Percentiles rank a stretch among this genome's conserved stretches.
Evolutionary conservation across 345 rosid species (phyloP).

Genomic region (Eucalyptus globulus): DNA sequence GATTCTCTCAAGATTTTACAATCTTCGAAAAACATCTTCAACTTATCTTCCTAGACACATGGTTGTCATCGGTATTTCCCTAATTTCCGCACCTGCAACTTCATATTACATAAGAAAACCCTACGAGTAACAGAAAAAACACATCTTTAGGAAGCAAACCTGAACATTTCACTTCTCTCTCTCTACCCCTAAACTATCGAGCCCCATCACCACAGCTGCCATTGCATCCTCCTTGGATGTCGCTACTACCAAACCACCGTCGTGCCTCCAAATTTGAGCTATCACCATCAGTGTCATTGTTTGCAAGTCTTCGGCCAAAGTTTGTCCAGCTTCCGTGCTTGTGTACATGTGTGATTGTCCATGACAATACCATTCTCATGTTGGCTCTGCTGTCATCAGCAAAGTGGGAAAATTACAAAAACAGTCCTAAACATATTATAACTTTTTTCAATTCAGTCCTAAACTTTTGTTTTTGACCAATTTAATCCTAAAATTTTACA

Average conservation of each 20-base stretch:
- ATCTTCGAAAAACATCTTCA: neutral
- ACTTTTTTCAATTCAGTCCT: no score
- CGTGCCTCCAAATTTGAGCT: neutral
- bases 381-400: neutral
- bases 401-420: neutral
- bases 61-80: neutral
- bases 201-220: neutral
- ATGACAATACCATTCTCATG: neutral
- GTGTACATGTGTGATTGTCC: neutral
- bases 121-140: neutral
- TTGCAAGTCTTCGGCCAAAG: neutral
- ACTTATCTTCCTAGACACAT: neutral
- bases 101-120: neutral
- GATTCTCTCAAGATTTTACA: neutral
- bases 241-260: neutral
- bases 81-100: neutral
- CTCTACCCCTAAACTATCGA: neutral
- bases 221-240: neutral
- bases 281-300: neutral
- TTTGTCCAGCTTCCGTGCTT: neutral
- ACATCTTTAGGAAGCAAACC: neutral
- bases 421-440: accelerated
- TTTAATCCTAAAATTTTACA: accelerated
- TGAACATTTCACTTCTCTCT: neutral
- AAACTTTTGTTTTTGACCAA: no score